Conservation (phyloP, 2,329 filamentous ascomycete species). For the Calonectria leucothoes region DNA sequence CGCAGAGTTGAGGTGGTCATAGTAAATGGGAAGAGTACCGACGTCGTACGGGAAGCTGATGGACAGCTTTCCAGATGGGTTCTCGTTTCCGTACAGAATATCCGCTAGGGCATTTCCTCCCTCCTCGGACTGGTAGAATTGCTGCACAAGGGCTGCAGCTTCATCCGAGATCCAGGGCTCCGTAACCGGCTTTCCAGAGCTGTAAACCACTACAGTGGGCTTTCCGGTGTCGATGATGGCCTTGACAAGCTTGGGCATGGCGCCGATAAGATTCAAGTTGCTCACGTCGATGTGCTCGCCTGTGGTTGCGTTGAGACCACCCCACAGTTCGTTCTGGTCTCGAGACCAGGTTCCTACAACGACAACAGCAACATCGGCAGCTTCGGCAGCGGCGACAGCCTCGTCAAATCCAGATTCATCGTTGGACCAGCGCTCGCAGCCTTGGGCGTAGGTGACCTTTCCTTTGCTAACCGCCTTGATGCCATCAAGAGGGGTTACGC, state of each 20-base stretch:
- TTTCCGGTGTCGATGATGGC: slow-evolving; percentile 76
- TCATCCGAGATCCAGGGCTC: slow-evolving; percentile 77
- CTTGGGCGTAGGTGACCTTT: slow-evolving; percentile 73
- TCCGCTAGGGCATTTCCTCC: slow-evolving; percentile 75
- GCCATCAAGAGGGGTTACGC: slow-evolving; percentile 77
- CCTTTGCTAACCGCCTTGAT: slow-evolving; percentile 71
- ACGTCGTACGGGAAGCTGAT: slow-evolving; percentile 76
- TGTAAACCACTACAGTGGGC: slow-evolving; percentile 76
- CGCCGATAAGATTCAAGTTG: slow-evolving; percentile 74
- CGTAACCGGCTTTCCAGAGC: slow-evolving; percentile 77
- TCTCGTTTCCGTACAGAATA: slow-evolving; percentile 72
- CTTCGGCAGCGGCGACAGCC: slow-evolving; percentile 73
- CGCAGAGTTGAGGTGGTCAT: slow-evolving; percentile 78
- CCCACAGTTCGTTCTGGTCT: slow-evolving; percentile 79
- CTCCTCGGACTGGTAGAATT: slow-evolving; percentile 80
- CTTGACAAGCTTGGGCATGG: slow-evolving; percentile 74
- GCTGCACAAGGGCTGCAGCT: slow-evolving; percentile 75
- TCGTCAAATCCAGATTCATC: slow-evolving; percentile 75
- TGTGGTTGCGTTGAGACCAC: slow-evolving; percentile 77
- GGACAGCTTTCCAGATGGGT: slow-evolving; percentile 73
- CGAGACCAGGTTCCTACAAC: slow-evolving; percentile 82
- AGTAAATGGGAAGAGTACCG: slow-evolving; percentile 76
- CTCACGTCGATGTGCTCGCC: slow-evolving; percentile 79
- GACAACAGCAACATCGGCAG: slow-evolving; percentile 78
- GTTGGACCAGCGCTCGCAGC: slow-evolving; percentile 79